Evolutionary conservation across 129 eudicot species (phyloP).

Genomic region (sunflower (Helianthus annuus)): HanXRQr2.0-SUNRISE NC_035434.2:13839161-13839660

Average conservation of each 20-base stretch:
- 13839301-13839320: too few species aligned
- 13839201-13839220: not conserved
- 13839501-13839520: conserved; percentile 18
- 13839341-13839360: conserved; percentile 33
- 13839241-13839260: not conserved
- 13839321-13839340: not conserved
- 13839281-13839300: not conserved
- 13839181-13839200: not conserved
- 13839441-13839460: conserved; percentile 42
- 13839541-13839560: conserved; percentile 4
- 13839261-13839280: not conserved
- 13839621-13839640: too few species aligned
- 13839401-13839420: conserved; percentile 27
- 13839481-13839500: conserved; percentile 38
- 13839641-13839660: too few species aligned
- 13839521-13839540: conserved; percentile 15
- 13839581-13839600: not conserved
- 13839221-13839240: conserved; percentile 15
- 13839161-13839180: too few species aligned
- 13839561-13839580: not conserved
- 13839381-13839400: conserved; percentile 40
- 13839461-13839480: conserved; percentile 36
- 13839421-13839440: conserved; percentile 38
- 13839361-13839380: conserved; percentile 34
- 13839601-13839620: too few species aligned